Percentiles rank a stretch among this genome's conserved stretches.
Conservation (phyloP, 371 early-diverging fungal species). For the Actinomucor elegans region DNA sequence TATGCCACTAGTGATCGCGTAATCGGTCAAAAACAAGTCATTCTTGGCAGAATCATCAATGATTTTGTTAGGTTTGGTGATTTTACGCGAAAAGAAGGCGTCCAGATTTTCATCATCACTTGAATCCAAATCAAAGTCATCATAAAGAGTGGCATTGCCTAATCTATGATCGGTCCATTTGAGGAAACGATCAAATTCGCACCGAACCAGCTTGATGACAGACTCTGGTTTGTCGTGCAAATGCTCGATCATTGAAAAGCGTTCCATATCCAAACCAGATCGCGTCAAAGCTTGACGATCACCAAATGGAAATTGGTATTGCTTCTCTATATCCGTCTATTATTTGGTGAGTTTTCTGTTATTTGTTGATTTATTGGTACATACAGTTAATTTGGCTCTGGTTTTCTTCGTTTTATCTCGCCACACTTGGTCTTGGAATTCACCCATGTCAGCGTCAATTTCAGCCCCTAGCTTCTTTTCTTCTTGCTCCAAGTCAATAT, state of each 20-base stretch:
- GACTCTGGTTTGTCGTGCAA: conserved; percentile 42
- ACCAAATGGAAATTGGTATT: conserved; percentile 55
- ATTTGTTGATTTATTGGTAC: neutral
- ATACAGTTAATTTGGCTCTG: conserved; percentile 52
- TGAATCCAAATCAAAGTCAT: conserved; percentile 48
- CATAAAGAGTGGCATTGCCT: conserved; percentile 27
- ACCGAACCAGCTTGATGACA: conserved; percentile 31
- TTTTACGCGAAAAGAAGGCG: conserved; percentile 55
- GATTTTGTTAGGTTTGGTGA: conserved; percentile 44
- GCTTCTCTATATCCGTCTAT: conserved; percentile 49
- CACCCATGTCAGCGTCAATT: conserved; percentile 48
- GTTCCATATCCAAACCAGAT: conserved; percentile 55
- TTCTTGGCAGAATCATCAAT: conserved; percentile 38
- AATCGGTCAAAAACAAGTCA: conserved; percentile 59
- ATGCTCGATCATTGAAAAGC: conserved; percentile 52
- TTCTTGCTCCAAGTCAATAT: conserved; percentile 35
- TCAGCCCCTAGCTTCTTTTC: conserved; percentile 49
- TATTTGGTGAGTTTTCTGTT: neutral
- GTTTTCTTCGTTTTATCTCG: conserved; percentile 61
- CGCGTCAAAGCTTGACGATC: conserved; percentile 52
- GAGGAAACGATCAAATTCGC: conserved; percentile 30
- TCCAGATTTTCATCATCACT: conserved; percentile 54
- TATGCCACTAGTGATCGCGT: conserved; percentile 46
- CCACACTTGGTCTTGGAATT: conserved; percentile 61
- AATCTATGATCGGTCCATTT: conserved; percentile 40